Evolutionary conservation across 495 filamentous ascomycete genomes (phyloP).

Genomic region (Chaetomidium leptoderma): DNA sequence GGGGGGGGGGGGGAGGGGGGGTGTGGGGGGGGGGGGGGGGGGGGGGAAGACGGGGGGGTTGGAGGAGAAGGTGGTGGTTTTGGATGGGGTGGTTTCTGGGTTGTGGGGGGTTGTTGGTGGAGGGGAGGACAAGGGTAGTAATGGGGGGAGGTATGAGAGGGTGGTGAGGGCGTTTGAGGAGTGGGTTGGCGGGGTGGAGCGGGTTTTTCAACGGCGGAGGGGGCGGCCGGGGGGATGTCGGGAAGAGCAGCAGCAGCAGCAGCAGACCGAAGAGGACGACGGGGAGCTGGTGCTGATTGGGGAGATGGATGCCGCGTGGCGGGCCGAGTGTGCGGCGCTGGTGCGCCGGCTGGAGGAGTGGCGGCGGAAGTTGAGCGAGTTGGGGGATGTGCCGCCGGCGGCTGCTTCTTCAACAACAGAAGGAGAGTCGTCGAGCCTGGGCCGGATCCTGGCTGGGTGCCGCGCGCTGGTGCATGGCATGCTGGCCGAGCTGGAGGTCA

Average conservation of each 20-base stretch:
- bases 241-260: constrained; percentile 14
- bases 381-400: constrained; percentile 20
- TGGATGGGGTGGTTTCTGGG: constrained; percentile 49
- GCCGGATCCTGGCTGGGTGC: constrained; percentile 37
- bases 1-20: constrained; percentile 27
- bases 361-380: constrained; percentile 33
- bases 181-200: constrained; percentile 45
- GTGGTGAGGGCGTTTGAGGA: constrained; percentile 48
- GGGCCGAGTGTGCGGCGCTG: constrained; percentile 41
- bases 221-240: not conserved
- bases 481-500: constrained; percentile 44
- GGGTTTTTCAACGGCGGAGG: constrained; percentile 36
- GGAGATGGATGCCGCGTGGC: constrained; percentile 33
- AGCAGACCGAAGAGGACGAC: constrained; percentile 30
- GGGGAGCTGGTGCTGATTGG: too few species aligned
- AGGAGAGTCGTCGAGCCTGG: constrained; percentile 33
- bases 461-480: constrained; percentile 42
- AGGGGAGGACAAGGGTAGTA: too few species aligned
- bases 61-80: constrained; percentile 47
- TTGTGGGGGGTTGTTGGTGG: constrained; percentile 48
- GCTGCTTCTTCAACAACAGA: not conserved
- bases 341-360: constrained; percentile 43
- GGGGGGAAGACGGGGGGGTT: constrained; percentile 32
- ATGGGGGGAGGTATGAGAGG: constrained; percentile 47
- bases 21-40: not conserved